These are phyloP conservation scores for Citrus glauca DNA, from an alignment of 345 rosid genomes.

Conservation along the genomic window DNA sequence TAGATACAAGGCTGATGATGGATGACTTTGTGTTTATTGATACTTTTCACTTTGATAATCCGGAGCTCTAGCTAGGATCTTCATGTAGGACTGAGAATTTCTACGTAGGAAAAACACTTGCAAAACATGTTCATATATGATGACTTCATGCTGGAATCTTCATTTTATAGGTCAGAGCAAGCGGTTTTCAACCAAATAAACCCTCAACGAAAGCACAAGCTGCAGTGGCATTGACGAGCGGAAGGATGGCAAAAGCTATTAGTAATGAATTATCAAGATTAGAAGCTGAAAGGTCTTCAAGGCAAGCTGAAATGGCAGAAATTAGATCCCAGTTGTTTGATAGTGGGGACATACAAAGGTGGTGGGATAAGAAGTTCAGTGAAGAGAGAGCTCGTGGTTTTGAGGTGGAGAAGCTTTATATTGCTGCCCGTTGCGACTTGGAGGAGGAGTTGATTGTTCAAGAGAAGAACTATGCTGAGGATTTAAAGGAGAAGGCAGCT, in stretches of 20 bases:
- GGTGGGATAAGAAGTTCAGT: constrained; percentile 63
- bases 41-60: neutral
- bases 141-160: constrained; percentile 6
- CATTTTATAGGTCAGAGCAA: constrained; percentile 63
- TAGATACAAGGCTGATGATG: neutral
- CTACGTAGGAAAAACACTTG: neutral
- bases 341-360: constrained; percentile 54
- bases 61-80: neutral
- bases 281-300: constrained; percentile 52
- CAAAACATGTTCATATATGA: neutral
- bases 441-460: constrained; percentile 53
- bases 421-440: constrained; percentile 38
- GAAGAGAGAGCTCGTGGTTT: constrained; percentile 46
- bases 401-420: constrained; percentile 45
- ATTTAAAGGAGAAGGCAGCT: constrained; percentile 71
- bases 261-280: constrained; percentile 53
- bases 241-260: constrained; percentile 63
- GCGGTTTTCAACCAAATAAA: constrained; percentile 75
- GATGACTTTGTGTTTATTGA: neutral
- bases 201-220: constrained; percentile 86
- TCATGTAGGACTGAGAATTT: constrained; percentile 1
- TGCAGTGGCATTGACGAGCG: constrained; percentile 74
- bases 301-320: constrained; percentile 54
- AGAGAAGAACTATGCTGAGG: constrained; percentile 40
- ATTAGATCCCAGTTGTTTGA: constrained; percentile 60